phyloP scores from a whole-genome alignment of 2,329 filamentous ascomycete species.

The Fusarium fujikuroi region DNA sequence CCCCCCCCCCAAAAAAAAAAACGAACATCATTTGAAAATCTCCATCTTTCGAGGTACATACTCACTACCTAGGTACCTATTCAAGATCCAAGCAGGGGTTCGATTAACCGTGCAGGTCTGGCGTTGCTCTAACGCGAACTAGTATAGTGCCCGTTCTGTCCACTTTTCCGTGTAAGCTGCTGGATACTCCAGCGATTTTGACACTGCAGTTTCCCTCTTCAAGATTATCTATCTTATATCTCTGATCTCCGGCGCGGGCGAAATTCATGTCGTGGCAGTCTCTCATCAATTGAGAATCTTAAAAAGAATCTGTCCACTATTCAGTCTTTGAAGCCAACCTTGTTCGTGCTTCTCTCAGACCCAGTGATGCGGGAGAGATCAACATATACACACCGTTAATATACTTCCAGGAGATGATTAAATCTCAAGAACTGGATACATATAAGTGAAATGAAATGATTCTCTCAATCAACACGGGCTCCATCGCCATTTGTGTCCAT shows the following conservation, averaged over 20 bases:
- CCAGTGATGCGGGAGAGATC: neutral
- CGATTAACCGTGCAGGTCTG: neutral
- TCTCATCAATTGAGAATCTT: neutral
- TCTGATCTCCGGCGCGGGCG: neutral
- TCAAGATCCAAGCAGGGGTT: neutral
- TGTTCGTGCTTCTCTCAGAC: neutral
- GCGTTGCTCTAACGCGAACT: neutral
- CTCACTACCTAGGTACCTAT: no score
- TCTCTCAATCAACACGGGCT: neutral
- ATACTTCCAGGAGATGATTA: neutral
- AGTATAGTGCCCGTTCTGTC: neutral
- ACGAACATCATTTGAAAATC: neutral
- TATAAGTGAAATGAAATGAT: fast-evolving
- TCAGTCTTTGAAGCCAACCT: neutral
- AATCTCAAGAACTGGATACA: neutral
- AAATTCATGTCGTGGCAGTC: neutral
- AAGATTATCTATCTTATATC: no score
- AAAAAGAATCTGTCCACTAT: neutral
- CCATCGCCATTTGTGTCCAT: no score
- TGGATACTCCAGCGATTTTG: neutral
- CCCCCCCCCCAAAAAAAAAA: no score
- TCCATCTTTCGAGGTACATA: neutral
- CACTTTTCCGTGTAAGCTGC: neutral
- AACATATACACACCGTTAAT: neutral
- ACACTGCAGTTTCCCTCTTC: neutral